Conservation (phyloP, 352 stramenopile genomes). For the Globisporangium sylvaticum region DNA sequence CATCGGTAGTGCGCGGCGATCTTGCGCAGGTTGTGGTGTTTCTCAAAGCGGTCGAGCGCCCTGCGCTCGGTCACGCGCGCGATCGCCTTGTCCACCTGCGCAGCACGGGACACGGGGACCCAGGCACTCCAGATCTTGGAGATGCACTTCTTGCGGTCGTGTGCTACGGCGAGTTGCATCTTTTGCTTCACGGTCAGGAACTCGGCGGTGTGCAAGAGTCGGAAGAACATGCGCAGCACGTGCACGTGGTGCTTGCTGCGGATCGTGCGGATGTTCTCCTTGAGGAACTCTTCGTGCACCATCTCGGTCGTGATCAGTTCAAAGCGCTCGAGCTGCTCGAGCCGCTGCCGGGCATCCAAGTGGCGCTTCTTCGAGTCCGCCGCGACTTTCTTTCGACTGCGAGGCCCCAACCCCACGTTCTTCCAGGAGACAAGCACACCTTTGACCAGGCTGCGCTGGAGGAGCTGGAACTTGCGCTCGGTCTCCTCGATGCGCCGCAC, state of each 20-base stretch:
- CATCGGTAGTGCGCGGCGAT: conserved; percentile 63
- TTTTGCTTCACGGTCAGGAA: conserved; percentile 48
- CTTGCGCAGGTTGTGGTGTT: conserved; percentile 63
- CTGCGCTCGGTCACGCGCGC: conserved; percentile 40
- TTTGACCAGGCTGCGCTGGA: conserved; percentile 34
- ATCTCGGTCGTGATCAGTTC: conserved; percentile 72
- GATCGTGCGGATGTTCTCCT: conserved; percentile 67
- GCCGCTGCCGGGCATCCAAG: conserved; percentile 37
- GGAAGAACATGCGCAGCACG: conserved; percentile 50
- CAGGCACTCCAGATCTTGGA: conserved; percentile 30
- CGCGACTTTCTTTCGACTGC: conserved; percentile 49
- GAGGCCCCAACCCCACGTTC: conserved; percentile 40
- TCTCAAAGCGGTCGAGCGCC: conserved; percentile 63
- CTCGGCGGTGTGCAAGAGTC: conserved; percentile 33
- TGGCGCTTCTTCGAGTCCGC: conserved; percentile 42
- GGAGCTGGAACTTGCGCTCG: conserved; percentile 39
- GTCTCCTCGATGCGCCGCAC: conserved; percentile 51
- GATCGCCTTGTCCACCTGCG: conserved; percentile 60
- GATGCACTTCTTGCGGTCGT: conserved; percentile 35
- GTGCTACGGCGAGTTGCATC: conserved; percentile 22
- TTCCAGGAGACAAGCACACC: conserved; percentile 55
- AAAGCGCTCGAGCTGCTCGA: conserved; percentile 61
- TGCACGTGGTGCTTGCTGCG: conserved; percentile 26
- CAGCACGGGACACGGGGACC: conserved; percentile 41
- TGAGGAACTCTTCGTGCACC: conserved; percentile 76